phyloP scores from a whole-genome alignment of 2,329 filamentous ascomycete species.

The Talaromyces piceae region DNA sequence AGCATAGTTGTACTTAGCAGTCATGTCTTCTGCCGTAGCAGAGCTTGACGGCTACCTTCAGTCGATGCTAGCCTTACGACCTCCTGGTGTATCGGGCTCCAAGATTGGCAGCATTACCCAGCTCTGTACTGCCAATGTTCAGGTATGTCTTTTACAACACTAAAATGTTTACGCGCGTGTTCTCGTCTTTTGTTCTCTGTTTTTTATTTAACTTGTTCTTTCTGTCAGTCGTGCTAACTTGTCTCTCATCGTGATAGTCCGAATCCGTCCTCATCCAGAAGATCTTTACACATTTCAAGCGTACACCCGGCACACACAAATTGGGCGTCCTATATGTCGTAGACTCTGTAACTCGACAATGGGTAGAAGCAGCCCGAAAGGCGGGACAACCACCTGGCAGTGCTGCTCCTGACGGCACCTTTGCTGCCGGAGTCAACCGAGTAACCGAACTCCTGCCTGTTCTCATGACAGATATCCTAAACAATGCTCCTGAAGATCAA shows the following conservation, averaged over 20 bases:
- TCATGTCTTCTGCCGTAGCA: slow-evolving; percentile 76
- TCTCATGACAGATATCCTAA: slow-evolving; percentile 92
- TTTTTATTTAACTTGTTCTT: too few relatives aligned
- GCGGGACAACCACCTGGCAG: slow-evolving; percentile 74
- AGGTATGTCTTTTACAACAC: slow-evolving; percentile 56
- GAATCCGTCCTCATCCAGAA: slow-evolving; percentile 94
- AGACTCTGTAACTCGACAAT: slow-evolving; percentile 98
- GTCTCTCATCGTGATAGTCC: slow-evolving; percentile 52
- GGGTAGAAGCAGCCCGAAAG: slow-evolving; percentile 90
- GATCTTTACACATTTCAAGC: slow-evolving; percentile 95
- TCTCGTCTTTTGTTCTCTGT: too few relatives aligned
- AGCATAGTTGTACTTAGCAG: slow-evolving; percentile 18
- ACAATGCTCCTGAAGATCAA: slow-evolving; percentile 82
- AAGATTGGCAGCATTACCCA: slow-evolving; percentile 82
- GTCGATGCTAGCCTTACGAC: slow-evolving; percentile 84
- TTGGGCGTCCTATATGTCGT: slow-evolving; percentile 98
- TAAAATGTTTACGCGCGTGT: not conserved
- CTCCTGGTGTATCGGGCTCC: slow-evolving; percentile 87
- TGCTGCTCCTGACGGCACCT: slow-evolving; percentile 81
- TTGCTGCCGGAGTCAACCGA: slow-evolving; percentile 89
- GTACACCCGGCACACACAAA: slow-evolving; percentile 89
- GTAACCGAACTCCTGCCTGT: slow-evolving; percentile 90
- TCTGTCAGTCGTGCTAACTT: slow-evolving; percentile 12
- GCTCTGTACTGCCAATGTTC: slow-evolving; percentile 80
- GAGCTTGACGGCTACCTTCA: slow-evolving; percentile 86